A percentile compares a stretch with the other conserved stretches of the same genome.
These are phyloP conservation scores for Decorospora gaudefroyi DNA, from an alignment of 2,329 filamentous ascomycete genomes.

Conservation along the genomic window DNA sequence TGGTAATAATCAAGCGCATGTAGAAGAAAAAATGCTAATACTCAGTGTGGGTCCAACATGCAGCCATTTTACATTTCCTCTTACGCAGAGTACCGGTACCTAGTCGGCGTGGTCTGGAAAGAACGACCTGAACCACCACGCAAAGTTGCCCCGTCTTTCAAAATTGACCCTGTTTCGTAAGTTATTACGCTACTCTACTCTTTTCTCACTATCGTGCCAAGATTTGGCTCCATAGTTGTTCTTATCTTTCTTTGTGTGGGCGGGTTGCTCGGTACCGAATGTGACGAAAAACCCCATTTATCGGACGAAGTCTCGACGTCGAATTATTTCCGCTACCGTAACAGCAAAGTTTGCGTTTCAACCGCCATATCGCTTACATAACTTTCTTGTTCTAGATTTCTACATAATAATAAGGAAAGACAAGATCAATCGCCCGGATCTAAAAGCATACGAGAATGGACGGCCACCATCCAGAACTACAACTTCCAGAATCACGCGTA, in stretches of 20 bases:
- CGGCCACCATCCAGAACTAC: slow-evolving; percentile 36
- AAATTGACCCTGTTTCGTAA: not conserved
- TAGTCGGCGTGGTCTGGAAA: slow-evolving; percentile 26
- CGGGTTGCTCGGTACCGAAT: slow-evolving; percentile 14
- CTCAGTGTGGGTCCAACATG: slow-evolving; percentile 15
- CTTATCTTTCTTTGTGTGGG: slow-evolving; percentile 16
- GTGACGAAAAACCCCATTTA: slow-evolving; percentile 9
- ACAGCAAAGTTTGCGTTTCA: slow-evolving; percentile 2
- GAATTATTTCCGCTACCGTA: slow-evolving; percentile 3
- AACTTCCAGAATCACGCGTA: slow-evolving; percentile 73
- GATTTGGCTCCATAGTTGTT: slow-evolving; percentile 3
- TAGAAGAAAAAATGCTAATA: slow-evolving; percentile 37
- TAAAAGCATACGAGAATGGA: slow-evolving; percentile 29
- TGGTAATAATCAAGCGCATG: slow-evolving; percentile 43
- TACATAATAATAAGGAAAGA: too few relatives aligned
- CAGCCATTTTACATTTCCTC: too few relatives aligned
- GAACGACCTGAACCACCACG: slow-evolving; percentile 14
- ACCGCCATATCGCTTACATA: not conserved
- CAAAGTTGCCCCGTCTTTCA: slow-evolving; percentile 2
- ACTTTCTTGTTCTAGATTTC: not conserved
- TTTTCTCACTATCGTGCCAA: slow-evolving; percentile 7
- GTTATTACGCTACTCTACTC: slow-evolving; percentile 7
- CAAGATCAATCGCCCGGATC: too few relatives aligned
- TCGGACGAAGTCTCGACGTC: slow-evolving; percentile 1
- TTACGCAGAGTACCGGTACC: too few relatives aligned